Evolutionary conservation across 1,284 basidiomycete genomes (phyloP), one percentile per base, ranked within the genome.

Genomic region (Microstroma glucosiphilum): DNA sequence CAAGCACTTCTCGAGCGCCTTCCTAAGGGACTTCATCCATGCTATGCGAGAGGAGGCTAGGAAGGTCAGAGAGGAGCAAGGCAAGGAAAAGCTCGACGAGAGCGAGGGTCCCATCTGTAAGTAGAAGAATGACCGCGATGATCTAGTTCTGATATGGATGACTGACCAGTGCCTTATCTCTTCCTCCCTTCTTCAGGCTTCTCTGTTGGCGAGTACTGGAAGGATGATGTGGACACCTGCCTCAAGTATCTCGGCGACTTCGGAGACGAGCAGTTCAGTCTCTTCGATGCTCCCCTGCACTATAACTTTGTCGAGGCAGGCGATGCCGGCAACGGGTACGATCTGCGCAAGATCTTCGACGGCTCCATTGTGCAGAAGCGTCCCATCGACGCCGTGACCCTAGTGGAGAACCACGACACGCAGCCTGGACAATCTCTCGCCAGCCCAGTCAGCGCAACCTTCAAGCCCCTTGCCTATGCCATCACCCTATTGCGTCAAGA

Each of bases 401-500:
- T 85, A 21, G 83, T 84, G 17, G 83, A 83, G 68, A 85, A 85
- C 70, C 81, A 81, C 66, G 83, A 84, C 68, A 84, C 83, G 15
- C 85, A 73, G 48, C 54, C 60, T 8, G 72, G 70, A 6, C 69
- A 72, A 74, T 80, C 84, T 2, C 81, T 86, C 56, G 81, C 85
- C 65, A 82, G 82, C 59, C 83, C 83, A 77, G 83, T 86, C 4
- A 80, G 81, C 4, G 76, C 83, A 0, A 75, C 78, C 57, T 86
- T 86, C 81, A 85, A 85, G 69, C 84, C 85, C 0, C 77, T 86
- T 6, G 84, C 84, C 4, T 96, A 96, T 79, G 86, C 91, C 1
- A 80, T 96, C 58, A 93, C 94, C 76, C 83, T 96, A 42, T 83
- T 96, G 48, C 86, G 91, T 64, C 82, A 83, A 21, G 83, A 86